Evolutionary conservation across 2,329 filamentous ascomycete species (phyloP).

Genomic region (Colletotrichum sp.): DNA sequence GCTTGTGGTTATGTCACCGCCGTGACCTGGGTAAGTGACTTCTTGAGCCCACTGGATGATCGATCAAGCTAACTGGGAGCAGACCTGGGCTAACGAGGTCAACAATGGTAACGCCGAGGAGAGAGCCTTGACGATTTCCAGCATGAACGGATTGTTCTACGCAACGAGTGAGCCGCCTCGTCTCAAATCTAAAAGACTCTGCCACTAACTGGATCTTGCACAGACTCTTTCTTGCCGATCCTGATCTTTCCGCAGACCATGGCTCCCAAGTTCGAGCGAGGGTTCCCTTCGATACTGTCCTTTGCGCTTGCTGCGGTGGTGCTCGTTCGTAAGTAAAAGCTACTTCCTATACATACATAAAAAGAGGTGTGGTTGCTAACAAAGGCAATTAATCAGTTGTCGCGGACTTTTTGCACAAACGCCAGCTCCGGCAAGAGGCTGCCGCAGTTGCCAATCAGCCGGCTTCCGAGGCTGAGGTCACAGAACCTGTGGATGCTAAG

Average conservation of each 20-base stretch:
- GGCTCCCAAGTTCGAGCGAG: conserved; percentile 28
- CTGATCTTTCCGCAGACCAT: conserved; percentile 36
- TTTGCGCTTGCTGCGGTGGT: not conserved
- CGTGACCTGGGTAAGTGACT: not conserved
- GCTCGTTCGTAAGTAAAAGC: not conserved
- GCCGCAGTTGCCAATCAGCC: not conserved
- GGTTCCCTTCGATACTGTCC: not conserved
- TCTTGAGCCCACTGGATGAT: fast-evolving
- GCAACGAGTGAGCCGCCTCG: conserved; percentile 12
- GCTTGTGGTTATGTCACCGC: conserved; percentile 2
- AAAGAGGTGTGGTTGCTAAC: not conserved
- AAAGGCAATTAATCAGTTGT: not conserved
- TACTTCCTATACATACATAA: fast-evolving
- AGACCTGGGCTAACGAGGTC: conserved; percentile 37
- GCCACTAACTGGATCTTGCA: not conserved
- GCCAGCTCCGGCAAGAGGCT: not conserved
- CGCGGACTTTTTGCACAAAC: conserved; percentile 1
- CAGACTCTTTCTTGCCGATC: conserved; percentile 33
- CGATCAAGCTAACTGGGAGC: not conserved
- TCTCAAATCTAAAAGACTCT: too few species aligned
- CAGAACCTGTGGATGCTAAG: fast-evolving
- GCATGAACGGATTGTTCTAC: conserved; percentile 36
- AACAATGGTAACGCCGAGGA: conserved; percentile 34
- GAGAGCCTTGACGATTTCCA: conserved; percentile 32
- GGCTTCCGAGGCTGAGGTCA: not conserved